A percentile compares a stretch with the other conserved stretches of the same genome.
Conservation (phyloP, 257 asterid species). For the Verbascum thapsus region DNA sequence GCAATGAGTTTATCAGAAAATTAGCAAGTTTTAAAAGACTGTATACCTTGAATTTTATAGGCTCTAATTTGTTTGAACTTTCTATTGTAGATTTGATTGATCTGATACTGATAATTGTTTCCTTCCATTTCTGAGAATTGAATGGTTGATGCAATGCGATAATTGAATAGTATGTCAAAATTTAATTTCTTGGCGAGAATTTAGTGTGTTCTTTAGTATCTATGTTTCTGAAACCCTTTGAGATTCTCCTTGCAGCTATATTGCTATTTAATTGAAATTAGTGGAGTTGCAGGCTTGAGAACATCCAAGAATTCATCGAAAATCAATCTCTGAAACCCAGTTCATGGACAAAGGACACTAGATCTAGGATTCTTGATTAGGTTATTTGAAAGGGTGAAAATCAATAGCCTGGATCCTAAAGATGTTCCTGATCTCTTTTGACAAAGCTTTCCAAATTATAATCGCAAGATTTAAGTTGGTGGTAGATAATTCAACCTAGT, state of each 20-base stretch:
- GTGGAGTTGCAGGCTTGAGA: constrained; percentile 17
- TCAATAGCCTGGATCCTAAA: constrained; percentile 8
- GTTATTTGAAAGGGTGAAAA: constrained; percentile 8
- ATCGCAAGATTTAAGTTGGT: neutral
- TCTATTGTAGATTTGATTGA: neutral
- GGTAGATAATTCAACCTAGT: neutral
- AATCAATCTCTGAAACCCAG: constrained; percentile 5
- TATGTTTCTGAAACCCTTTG: constrained; percentile 2
- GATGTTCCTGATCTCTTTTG: constrained; percentile 1
- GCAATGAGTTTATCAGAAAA: constrained; percentile 25
- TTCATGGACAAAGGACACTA: constrained; percentile 1
- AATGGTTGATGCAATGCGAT: constrained; percentile 8
- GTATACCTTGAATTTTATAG: constrained; percentile 17
- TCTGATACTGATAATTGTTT: constrained; percentile 1
- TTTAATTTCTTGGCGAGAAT: constrained; percentile 6
- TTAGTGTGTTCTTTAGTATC: neutral
- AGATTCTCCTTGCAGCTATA: constrained; percentile 1
- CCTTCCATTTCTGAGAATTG: neutral
- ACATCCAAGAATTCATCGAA: neutral
- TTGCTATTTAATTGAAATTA: constrained; percentile 3
- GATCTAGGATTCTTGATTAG: constrained; percentile 13
- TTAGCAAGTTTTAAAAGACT: constrained; percentile 8
- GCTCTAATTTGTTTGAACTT: constrained; percentile 5
- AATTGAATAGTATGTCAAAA: neutral
- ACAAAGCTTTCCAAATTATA: constrained; percentile 21